These are phyloP conservation scores for Hibiscus syriacus DNA, from an alignment of 345 rosid genomes.

Conservation along the genomic window DNA sequence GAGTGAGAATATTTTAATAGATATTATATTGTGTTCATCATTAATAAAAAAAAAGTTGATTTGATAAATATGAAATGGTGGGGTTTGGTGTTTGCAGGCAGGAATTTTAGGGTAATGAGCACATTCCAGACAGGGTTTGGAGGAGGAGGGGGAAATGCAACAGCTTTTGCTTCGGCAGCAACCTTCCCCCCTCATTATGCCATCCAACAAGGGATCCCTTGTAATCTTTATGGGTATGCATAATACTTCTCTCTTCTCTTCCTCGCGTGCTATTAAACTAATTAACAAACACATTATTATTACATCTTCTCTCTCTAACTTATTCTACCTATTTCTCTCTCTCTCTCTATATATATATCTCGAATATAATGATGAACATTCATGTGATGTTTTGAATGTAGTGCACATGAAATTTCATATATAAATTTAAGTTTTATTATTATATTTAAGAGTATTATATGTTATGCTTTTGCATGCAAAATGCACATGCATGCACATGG, in stretches of 20 bases:
- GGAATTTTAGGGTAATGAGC: constrained; percentile 63
- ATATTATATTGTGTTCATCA: no score
- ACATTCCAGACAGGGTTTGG: constrained; percentile 75
- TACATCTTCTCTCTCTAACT: neutral
- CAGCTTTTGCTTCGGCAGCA: constrained; percentile 73
- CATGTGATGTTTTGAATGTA: neutral
- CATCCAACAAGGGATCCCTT: constrained; percentile 75
- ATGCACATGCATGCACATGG: constrained; percentile 4
- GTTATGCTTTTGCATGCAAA: neutral
- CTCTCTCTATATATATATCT: neutral
- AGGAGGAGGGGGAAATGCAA: constrained; percentile 25
- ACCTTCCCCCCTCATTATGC: constrained; percentile 82
- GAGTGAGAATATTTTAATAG: no score
- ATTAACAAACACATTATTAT: neutral
- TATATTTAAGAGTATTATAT: neutral
- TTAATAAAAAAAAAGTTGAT: no score
- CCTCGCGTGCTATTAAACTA: constrained; percentile 3
- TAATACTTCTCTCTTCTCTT: neutral
- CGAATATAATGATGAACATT: neutral
- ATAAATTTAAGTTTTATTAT: neutral
- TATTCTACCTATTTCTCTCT: neutral
- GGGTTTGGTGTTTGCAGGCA: constrained; percentile 17
- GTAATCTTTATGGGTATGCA: constrained; percentile 65
- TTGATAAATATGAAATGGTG: neutral
- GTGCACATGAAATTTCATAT: neutral